Evolutionary conservation across 768 basidiomycete species (phyloP), one percentile per base, ranked within the genome.

Genomic region (Pleurotus ostreatus): DNA sequence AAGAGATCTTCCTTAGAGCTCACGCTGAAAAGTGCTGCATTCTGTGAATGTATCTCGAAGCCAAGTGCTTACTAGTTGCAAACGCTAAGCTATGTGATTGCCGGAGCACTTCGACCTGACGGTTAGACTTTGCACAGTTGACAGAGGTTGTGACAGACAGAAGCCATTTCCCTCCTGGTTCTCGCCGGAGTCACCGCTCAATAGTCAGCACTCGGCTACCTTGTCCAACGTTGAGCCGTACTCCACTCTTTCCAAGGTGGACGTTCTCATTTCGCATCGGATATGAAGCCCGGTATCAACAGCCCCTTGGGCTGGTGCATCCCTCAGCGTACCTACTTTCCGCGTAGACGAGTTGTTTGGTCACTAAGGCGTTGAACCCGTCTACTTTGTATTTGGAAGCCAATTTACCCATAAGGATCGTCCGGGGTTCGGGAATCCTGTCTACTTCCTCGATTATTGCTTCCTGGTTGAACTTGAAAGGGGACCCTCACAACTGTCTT

Each of bases 271-370:
- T 53, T 23, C 25, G 23, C 38, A 18, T 12, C 51, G 51, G 51
- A 53, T 39, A 53, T 53, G 51, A 53, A 53, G 20, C 51, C 51
- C 51, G 51, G 51, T 53, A 18, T 53, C 39, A 18, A 39, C 39
- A 34, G 5, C 5, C 15, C 48, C 26, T 25, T 16, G 13, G 46
- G 23, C 13, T 26, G 15, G 43, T 44, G 43, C 11, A 44, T 11
- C 20, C 20, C 43, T 16, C 43, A 16, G 43, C 20, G 7, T 22
- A 44, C 16, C 43, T 44, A 44, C 20, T 44, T 44, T 34, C 9
- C 4, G 30, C 9, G 30, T 34, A 34, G 7, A 34, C 30, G 30
- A 34, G 11, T 34, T 34, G 30, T 34, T 34, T 9, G 9, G 30
- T 34, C 30, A 11, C 30, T 34, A 34, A 34, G 30, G 30, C 9